These are phyloP conservation scores for Penicillium bovifimosum DNA, from an alignment of 495 filamentous ascomycete species.

Conservation along the genomic window DNA sequence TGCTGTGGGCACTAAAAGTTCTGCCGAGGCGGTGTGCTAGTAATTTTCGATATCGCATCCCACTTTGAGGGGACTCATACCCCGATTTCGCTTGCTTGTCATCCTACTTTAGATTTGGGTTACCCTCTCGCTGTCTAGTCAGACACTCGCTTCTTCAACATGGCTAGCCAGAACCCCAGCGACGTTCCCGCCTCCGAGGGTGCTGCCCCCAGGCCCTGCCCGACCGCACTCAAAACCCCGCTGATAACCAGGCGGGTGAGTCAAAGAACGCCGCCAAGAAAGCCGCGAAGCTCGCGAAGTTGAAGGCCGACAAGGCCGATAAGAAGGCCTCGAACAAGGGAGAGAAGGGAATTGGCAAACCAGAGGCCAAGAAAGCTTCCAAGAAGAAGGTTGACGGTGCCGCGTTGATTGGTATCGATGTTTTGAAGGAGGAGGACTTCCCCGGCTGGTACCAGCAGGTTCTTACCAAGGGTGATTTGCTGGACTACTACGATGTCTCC, in stretches of 20 bases:
- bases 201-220: conserved; percentile 32
- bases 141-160: conserved; percentile 25
- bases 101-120: conserved; percentile 17
- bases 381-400: conserved; percentile 54
- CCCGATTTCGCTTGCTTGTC: conserved; percentile 11
- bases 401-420: conserved; percentile 79
- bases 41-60: conserved; percentile 33
- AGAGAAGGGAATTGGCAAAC: conserved; percentile 1
- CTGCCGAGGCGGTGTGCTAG: conserved; percentile 43
- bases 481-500: conserved; percentile 90
- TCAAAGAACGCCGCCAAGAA: conserved; percentile 72
- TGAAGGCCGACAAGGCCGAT: conserved; percentile 60
- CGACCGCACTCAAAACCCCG: conserved; percentile 41
- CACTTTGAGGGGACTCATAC: conserved; percentile 37
- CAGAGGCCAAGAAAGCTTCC: conserved; percentile 22
- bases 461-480: conserved; percentile 88
- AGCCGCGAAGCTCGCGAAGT: conserved; percentile 60
- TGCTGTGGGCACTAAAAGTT: conserved; percentile 41
- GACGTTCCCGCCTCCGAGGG: conserved; percentile 23
- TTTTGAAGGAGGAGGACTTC: conserved; percentile 80
- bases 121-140: conserved; percentile 15
- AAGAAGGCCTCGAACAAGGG: conserved; percentile 54
- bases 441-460: conserved; percentile 94
- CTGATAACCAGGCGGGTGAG: conserved; percentile 41
- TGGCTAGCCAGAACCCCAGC: conserved; percentile 37